These are phyloP conservation scores for Capsicum baccatum DNA, from an alignment of 257 asterid genomes.

Conservation along the genomic window DNA sequence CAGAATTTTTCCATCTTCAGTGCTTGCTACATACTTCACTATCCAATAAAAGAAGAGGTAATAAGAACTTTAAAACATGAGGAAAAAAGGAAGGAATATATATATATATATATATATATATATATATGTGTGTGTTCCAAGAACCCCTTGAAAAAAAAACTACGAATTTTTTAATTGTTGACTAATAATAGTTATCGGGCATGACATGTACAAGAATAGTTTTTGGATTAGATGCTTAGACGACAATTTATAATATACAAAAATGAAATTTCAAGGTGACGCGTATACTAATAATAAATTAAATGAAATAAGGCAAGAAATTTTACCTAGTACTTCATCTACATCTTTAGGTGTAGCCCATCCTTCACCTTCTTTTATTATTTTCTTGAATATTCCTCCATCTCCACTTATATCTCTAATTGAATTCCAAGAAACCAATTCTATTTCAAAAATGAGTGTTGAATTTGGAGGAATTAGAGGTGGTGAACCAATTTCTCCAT, in stretches of 20 bases:
- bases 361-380: constrained; percentile 60
- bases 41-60: constrained; percentile 3
- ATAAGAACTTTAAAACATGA: background rate
- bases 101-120: no score
- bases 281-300: background rate
- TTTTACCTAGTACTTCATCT: constrained; percentile 65
- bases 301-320: background rate
- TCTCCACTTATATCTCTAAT: constrained; percentile 60
- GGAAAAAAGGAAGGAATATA: background rate
- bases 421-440: constrained; percentile 61
- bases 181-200: background rate
- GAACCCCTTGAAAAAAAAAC: no score
- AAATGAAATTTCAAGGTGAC: background rate
- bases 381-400: constrained; percentile 69
- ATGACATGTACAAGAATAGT: no score
- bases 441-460: constrained; percentile 59
- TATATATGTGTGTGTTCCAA: no score
- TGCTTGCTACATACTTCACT: constrained; percentile 59
- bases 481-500: constrained; percentile 61
- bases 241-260: background rate
- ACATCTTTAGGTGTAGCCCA: constrained; percentile 69
- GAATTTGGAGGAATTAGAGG: constrained; percentile 68
- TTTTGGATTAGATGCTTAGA: background rate
- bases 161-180: background rate
- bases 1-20: constrained; percentile 44